Evolutionary conservation across 129 eudicot species (phyloP).

Genomic region (Arctium lappa): DNA sequence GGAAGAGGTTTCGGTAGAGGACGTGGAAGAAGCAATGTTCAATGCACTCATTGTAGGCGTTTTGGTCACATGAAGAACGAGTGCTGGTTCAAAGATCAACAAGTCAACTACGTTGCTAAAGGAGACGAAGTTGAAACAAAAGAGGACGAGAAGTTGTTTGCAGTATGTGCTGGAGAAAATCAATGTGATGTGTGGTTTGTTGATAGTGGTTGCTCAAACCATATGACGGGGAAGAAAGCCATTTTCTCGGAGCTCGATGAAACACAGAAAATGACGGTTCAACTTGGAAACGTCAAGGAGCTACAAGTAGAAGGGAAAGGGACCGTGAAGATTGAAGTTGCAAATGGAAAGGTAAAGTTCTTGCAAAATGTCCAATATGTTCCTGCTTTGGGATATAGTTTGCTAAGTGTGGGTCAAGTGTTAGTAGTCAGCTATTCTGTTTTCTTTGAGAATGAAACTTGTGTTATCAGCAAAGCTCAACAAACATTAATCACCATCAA

Average conservation of each 20-base stretch:
- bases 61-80: not conserved
- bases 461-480: not conserved
- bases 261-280: not conserved
- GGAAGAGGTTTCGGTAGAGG: not conserved
- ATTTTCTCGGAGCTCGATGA: not conserved
- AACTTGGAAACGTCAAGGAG: not conserved
- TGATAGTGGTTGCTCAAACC: not conserved
- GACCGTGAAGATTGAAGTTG: not conserved
- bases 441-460: too few species aligned
- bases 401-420: too few species aligned
- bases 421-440: not conserved
- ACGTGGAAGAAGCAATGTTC: not conserved
- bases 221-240: not conserved
- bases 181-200: not conserved
- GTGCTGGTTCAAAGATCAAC: not conserved
- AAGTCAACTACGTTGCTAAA: not conserved
- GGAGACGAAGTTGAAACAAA: not conserved
- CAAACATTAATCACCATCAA: not conserved
- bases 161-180: not conserved
- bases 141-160: not conserved
- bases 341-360: not conserved
- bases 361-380: not conserved
- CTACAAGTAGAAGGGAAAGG: not conserved
- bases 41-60: not conserved
- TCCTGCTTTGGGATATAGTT: not conserved